Base-by-base conservation (phyloP, 441 rosid genomes). In the Sinapis alba region DNA sequence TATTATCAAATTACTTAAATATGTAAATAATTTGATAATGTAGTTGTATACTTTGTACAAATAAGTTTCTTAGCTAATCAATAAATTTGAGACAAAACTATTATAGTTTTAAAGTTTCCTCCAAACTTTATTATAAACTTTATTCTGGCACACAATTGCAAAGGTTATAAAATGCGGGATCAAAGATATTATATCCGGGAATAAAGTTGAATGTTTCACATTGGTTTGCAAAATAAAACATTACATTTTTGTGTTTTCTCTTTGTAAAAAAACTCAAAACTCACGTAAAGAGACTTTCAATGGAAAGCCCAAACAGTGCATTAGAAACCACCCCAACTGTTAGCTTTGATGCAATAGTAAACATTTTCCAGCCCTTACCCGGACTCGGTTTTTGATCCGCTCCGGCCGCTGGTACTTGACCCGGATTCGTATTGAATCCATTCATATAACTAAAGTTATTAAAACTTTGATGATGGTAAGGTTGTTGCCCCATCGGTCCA, bases 241-340 rank as follows among this genome's bases (percentile, higher is more conserved):
- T 32, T 32, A 62, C 65, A 62, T 2, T 19, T 61, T 18, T 61
- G 43, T 26, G 45, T 32, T 30, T 45, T 63, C 6, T 62, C 26
- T 41, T 21, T 13, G 32, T 38, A 16, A 30, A 63, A 38, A 38
- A 38, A 38, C 2, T 23, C 7, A 64, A 69, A 4, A 26, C 26
- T 67, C 62, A 61, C 32, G 36, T 4, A 53, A 69, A 10, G 45
- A 77, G 76, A 71, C 2, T 11, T 15, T 28, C 71, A 19, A 71
- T 0, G 24, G 73, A 18, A 66, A 72, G 1, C 15, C 78, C 83
- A 74, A 79, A 71, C 19, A 82, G 2, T 1, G 41, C 26, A 74
- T 51, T 77, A 34, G 75, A 65, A 57, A 77, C 36, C 2, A 70
- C 76, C 32, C 83, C 81, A 23, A 79, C 0, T 19, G 79, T 41